Base-by-base conservation (phyloP, 1,284 basidiomycete genomes). In the Rhodotorula sp. region DNA sequence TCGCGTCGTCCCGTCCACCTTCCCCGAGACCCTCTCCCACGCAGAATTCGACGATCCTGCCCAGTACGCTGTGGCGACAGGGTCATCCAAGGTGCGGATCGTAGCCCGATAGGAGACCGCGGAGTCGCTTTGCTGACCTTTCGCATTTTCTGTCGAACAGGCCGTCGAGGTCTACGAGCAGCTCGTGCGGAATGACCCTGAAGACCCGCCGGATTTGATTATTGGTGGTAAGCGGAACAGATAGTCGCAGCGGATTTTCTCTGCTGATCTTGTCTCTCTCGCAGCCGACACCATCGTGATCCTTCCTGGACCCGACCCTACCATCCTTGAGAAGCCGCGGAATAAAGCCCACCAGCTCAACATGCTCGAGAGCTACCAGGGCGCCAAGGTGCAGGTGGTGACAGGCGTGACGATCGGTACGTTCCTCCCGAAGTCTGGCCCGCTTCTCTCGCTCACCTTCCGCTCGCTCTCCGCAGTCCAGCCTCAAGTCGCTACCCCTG, bases 61-160 rank as follows among this genome's bases (percentile, higher is more conserved):
- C 68, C 92, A 96, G 78, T 98, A 99, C 79, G 92, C 94, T 0
- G 91, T 96, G 9, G 88, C 94, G 13, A 98, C 94, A 0, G 92
- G 92, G 3, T 88, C 87, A 2, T 89, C 94, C 74, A 98, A 97
- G 83, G 85, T 83, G 76, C 77, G 68, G 20, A n/a, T 11, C 24
- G 40, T 47, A 10, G 18, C 30, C 34, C 7, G 34, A 34, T 34
- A 5, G 34, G 34, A 34, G 34, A 34, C 6, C 34, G 34, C 34
- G 34, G 15, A 46, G 40, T 4, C 20, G 20, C 26, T 31, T 20
- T 24, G 22, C 28, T 48, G 57, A 20, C 37, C n/a, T 20, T 11
- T 34, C 31, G 24, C n/a, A 6, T 16, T 31, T 9, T 8, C 24
- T 61, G 59, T 10, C n/a, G 63, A 31, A 15, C 31, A 84, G 83